Evolutionary conservation across 2,329 filamentous ascomycete species (phyloP).

Genomic region (Colletotrichum sp.): DNA sequence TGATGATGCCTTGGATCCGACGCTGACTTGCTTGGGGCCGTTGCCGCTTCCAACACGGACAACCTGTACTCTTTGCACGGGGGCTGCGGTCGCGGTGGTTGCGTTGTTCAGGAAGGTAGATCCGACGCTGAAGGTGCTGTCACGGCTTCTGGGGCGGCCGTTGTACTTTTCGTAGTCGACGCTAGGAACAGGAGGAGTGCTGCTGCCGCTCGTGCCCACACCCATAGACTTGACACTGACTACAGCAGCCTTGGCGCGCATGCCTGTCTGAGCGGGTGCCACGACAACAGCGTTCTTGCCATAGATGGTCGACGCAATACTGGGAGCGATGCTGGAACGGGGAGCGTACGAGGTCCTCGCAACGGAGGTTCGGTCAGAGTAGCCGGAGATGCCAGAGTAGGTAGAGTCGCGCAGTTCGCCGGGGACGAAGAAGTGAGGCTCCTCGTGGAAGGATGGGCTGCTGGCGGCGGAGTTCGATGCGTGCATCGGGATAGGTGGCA

Average conservation of each 20-base stretch:
- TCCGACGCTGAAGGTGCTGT: constrained; percentile 69
- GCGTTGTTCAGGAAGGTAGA: constrained; percentile 72
- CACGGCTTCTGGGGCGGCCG: constrained; percentile 56
- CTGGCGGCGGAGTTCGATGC: constrained; percentile 56
- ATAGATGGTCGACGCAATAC: constrained; percentile 92
- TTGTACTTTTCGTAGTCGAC: constrained; percentile 71
- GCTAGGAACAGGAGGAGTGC: constrained; percentile 73
- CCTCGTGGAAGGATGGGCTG: constrained; percentile 65
- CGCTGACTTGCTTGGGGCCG: constrained; percentile 47
- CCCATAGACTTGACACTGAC: constrained; percentile 85
- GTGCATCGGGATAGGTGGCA: constrained; percentile 84
- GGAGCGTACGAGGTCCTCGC: constrained; percentile 64
- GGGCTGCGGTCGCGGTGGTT: constrained; percentile 60
- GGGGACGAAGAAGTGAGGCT: constrained; percentile 93
- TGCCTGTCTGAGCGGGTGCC: constrained; percentile 83
- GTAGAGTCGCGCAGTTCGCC: constrained; percentile 90
- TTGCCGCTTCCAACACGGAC: constrained; percentile 60
- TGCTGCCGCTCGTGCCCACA: constrained; percentile 56
- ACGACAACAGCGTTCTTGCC: constrained; percentile 86
- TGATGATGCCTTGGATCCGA: constrained; percentile 36
- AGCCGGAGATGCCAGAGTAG: constrained; percentile 77
- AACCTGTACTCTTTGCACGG: constrained; percentile 60
- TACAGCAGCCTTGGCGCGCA: constrained; percentile 87
- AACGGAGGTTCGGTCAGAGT: constrained; percentile 66
- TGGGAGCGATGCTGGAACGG: constrained; percentile 79